phyloP scores from a whole-genome alignment of 2,329 filamentous ascomycete genomes.

The Xylaria sp. region DNA sequence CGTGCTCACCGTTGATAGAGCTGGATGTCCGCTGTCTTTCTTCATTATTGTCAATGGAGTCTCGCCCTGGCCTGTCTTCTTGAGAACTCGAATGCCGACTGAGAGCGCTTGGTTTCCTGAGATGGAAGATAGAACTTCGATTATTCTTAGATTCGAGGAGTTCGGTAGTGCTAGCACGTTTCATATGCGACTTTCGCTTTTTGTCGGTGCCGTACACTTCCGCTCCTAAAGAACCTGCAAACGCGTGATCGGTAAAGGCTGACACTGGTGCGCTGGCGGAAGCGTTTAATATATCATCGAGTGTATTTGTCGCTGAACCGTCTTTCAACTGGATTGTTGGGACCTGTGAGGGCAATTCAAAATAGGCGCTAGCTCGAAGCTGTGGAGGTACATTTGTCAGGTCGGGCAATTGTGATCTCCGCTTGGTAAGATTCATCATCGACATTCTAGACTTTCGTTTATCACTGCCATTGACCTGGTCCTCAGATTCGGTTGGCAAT shows the following conservation, averaged over 20 bases:
- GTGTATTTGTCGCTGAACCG: conserved; percentile 85
- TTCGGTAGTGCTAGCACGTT: conserved; percentile 43
- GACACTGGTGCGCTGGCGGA: conserved; percentile 87
- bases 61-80: conserved; percentile 41
- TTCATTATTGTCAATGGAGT: conserved; percentile 41
- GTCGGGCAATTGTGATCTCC: conserved; percentile 54
- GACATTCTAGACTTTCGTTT: conserved; percentile 46
- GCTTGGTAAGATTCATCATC: conserved; percentile 50
- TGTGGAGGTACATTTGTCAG: conserved; percentile 78
- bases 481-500: conserved; percentile 25
- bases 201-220: conserved; percentile 77
- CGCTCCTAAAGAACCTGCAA: conserved; percentile 77
- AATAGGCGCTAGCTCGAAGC: conserved; percentile 89
- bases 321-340: conserved; percentile 71
- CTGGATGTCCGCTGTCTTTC: conserved; percentile 44
- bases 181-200: conserved; percentile 58
- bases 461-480: conserved; percentile 26
- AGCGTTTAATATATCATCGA: conserved; percentile 92
- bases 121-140: conserved; percentile 61
- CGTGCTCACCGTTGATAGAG: conserved; percentile 48
- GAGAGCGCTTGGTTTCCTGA: conserved; percentile 55
- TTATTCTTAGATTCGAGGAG: conserved; percentile 57
- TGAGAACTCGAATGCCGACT: conserved; percentile 45
- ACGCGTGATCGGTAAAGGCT: conserved; percentile 91
- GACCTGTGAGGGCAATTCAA: conserved; percentile 73